Percentiles rank a stretch among this genome's conserved stretches.
Conservation (phyloP, 2,329 filamentous ascomycete genomes). For the Ophiostoma ips region DNA sequence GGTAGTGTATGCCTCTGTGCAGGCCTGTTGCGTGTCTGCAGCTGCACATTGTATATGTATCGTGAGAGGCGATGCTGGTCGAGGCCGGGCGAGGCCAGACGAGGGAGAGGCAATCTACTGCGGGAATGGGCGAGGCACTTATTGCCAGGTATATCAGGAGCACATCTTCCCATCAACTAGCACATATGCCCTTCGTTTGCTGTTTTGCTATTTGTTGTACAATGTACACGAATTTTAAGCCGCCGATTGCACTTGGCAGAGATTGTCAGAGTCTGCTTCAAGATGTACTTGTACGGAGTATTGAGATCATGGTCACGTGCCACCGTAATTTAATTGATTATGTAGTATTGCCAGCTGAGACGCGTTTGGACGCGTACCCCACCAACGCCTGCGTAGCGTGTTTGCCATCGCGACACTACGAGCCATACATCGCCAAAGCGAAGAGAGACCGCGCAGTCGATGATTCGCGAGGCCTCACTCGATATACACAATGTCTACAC, state of each 20-base stretch:
- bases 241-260: neutral
- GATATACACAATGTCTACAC: slow-evolving; percentile 19
- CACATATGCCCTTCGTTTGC: no score
- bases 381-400: neutral
- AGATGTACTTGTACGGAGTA: neutral
- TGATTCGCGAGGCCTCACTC: neutral
- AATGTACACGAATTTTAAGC: no score
- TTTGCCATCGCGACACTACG: neutral
- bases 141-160: neutral
- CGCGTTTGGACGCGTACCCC: slow-evolving; percentile 9
- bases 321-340: neutral
- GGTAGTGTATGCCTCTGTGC: no score
- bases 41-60: neutral
- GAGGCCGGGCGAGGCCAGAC: neutral
- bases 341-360: neutral
- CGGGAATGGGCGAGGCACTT: slow-evolving; percentile 3
- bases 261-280: neutral
- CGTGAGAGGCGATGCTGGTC: neutral
- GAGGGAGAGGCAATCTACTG: neutral
- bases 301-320: neutral
- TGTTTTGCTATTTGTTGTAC: no score
- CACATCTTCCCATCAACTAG: neutral
- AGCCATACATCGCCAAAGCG: no score
- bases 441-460: neutral
- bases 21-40: no score